A percentile compares a stretch with the other conserved stretches of the same genome.
Evolutionary conservation across 2,329 filamentous ascomycete genomes (phyloP).

Genomic region (Penicillium vulpinum): DNA sequence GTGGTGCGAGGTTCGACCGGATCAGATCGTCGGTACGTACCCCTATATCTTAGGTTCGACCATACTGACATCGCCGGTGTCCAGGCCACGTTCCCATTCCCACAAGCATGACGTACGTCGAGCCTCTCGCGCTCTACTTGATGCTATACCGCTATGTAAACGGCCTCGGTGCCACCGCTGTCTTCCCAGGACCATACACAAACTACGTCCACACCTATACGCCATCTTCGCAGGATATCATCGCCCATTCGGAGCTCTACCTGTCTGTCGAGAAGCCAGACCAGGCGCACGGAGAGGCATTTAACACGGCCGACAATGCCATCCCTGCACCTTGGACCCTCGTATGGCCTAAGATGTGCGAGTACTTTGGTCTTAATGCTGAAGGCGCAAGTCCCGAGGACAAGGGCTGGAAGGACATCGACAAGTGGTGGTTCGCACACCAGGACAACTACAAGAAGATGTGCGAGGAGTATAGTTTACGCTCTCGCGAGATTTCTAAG

Average conservation of each 20-base stretch:
- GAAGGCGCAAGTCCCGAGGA: slow-evolving; percentile 1
- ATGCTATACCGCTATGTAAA: slow-evolving; percentile 39
- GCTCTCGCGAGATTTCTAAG: slow-evolving; percentile 9
- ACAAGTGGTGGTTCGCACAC: slow-evolving; percentile 19
- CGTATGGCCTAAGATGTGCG: slow-evolving; percentile 3
- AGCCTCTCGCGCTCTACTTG: slow-evolving; percentile 43
- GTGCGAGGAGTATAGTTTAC: slow-evolving; percentile 21
- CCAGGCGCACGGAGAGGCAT: slow-evolving; percentile 10
- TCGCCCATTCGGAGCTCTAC: slow-evolving; percentile 27
- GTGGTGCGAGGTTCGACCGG: slow-evolving; percentile 48
- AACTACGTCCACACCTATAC: slow-evolving; percentile 38
- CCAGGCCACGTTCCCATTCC: slow-evolving; percentile 46
- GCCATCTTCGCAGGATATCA: slow-evolving; percentile 39
- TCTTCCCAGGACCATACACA: slow-evolving; percentile 40
- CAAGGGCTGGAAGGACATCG: slow-evolving; percentile 9
- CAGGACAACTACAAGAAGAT: slow-evolving; percentile 14
- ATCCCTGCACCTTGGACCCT: not conserved
- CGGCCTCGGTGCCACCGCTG: slow-evolving; percentile 36
- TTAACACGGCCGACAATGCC: slow-evolving; percentile 5
- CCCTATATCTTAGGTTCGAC: not conserved
- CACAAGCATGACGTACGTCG: slow-evolving; percentile 30
- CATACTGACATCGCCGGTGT: not conserved
- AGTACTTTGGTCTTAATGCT: slow-evolving; percentile 3
- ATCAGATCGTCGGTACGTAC: slow-evolving; percentile 38
- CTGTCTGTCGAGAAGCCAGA: slow-evolving; percentile 21